A percentile compares a stretch with the other conserved stretches of the same genome.
These are phyloP conservation scores for Kluyveromyces starmeri DNA, from an alignment of 805 yeast genomes.

Conservation along the genomic window DNA sequence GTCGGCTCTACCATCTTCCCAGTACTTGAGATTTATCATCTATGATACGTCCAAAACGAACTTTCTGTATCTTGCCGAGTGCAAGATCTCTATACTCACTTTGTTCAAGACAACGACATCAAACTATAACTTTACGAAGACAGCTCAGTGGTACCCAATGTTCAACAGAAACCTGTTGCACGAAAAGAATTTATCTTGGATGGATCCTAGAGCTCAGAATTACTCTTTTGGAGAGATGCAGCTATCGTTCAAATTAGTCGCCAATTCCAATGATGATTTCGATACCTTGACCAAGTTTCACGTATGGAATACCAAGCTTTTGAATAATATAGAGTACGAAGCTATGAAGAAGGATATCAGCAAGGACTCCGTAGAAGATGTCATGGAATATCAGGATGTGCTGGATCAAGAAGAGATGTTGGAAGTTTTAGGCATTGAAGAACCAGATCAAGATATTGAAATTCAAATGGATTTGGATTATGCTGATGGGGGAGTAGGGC, in stretches of 20 bases:
- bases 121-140: constrained; percentile 15
- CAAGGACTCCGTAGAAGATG: neutral
- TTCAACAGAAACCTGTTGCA: constrained; percentile 16
- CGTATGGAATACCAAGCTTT: constrained; percentile 1
- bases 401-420: constrained; percentile 1
- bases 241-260: constrained; percentile 12
- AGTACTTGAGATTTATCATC: constrained; percentile 22
- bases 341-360: neutral
- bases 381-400: constrained; percentile 1
- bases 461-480: neutral
- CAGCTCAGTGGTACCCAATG: constrained; percentile 21
- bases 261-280: neutral
- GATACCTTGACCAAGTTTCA: constrained; percentile 1
- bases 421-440: constrained; percentile 1
- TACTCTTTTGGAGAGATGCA: constrained; percentile 13
- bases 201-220: constrained; percentile 8
- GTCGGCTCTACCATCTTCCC: constrained; percentile 21
- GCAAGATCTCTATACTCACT: constrained; percentile 21
- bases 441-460: neutral
- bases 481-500: constrained; percentile 9
- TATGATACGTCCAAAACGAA: constrained; percentile 21
- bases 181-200: constrained; percentile 10
- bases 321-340: constrained; percentile 2
- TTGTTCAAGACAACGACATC: constrained; percentile 16
- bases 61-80: constrained; percentile 26